A percentile compares a stretch with the other conserved stretches of the same genome.
phyloP scores from a whole-genome alignment of 805 yeast species.

The Nakazawaea wyomingensis region DNA sequence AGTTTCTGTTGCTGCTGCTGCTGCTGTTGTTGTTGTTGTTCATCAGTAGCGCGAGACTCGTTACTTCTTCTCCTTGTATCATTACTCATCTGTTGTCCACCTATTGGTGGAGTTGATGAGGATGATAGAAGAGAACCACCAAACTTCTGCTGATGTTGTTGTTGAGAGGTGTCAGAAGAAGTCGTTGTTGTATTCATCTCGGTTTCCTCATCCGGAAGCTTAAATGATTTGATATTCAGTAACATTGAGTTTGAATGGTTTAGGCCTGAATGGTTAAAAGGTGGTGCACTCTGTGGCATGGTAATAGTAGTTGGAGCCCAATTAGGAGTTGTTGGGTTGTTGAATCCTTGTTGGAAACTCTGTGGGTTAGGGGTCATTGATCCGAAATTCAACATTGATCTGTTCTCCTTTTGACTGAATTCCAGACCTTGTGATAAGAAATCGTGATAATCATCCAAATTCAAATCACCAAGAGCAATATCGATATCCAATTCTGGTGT shows the following conservation, averaged over 20 bases:
- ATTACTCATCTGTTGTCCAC: neutral
- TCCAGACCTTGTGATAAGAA: neutral
- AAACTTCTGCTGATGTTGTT: constrained; percentile 2
- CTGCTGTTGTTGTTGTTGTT: too few relatives aligned
- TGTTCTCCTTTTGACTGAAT: neutral
- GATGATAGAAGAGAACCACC: constrained; percentile 8
- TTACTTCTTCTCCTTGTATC: neutral
- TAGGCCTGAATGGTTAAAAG: constrained; percentile 2
- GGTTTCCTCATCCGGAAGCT: constrained; percentile 7
- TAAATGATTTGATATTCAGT: constrained; percentile 7
- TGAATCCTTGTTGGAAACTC: neutral
- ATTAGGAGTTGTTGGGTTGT: constrained; percentile 11
- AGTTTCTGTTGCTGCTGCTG: too few relatives aligned
- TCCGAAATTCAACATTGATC: constrained; percentile 8
- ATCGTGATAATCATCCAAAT: constrained; percentile 11
- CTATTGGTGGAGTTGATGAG: neutral
- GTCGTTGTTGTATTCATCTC: neutral
- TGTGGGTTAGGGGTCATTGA: constrained; percentile 11
- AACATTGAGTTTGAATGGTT: constrained; percentile 3
- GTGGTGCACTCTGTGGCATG: constrained; percentile 12
- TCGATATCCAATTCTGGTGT: constrained; percentile 14
- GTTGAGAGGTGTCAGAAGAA: constrained; percentile 1
- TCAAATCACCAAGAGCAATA: constrained; percentile 11
- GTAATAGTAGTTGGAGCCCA: constrained; percentile 6
- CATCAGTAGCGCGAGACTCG: neutral